Percentiles rank a stretch among this genome's conserved stretches.
Evolutionary conservation across 495 filamentous ascomycete species (phyloP).

Genomic region (Sabuloglossum arenarium): DNA sequence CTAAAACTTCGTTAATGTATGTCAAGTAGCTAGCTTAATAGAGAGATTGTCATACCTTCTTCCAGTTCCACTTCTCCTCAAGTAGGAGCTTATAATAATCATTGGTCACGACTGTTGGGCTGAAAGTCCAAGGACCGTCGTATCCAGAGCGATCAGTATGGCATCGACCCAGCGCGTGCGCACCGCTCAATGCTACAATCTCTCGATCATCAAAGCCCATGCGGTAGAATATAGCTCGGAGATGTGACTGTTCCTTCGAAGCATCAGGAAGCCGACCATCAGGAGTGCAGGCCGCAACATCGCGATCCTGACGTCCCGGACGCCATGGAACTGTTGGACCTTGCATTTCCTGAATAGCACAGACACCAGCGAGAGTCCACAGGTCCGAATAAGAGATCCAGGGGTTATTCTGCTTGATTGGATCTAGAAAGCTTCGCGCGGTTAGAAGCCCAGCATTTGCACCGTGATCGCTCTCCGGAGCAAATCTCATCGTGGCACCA

Average conservation of each 20-base stretch:
- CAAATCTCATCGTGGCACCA: slow-evolving; percentile 94
- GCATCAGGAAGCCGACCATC: slow-evolving; percentile 92
- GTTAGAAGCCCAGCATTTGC: slow-evolving; percentile 81
- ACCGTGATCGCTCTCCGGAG: slow-evolving; percentile 77
- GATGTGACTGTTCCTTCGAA: slow-evolving; percentile 55
- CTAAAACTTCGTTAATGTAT: slow-evolving; percentile 9
- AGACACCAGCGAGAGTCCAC: slow-evolving; percentile 78
- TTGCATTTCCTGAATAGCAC: slow-evolving; percentile 85
- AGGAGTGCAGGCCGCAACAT: slow-evolving; percentile 73
- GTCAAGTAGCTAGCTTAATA: background rate
- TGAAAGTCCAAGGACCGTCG: slow-evolving; percentile 91
- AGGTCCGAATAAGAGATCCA: slow-evolving; percentile 95
- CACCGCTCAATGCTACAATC: slow-evolving; percentile 78
- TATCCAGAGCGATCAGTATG: slow-evolving; percentile 79
- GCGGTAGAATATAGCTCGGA: slow-evolving; percentile 83
- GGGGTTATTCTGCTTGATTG: slow-evolving; percentile 69
- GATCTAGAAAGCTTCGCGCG: slow-evolving; percentile 83
- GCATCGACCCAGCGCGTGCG: slow-evolving; percentile 83
- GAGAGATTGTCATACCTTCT: slow-evolving; percentile 1
- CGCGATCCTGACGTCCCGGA: slow-evolving; percentile 60
- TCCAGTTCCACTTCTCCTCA: slow-evolving; percentile 66
- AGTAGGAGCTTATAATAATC: slow-evolving; percentile 79
- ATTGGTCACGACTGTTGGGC: slow-evolving; percentile 82
- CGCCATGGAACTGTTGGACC: slow-evolving; percentile 78
- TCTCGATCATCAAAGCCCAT: slow-evolving; percentile 98